A percentile compares a stretch with the other conserved stretches of the same genome.
Conservation (phyloP, 768 basidiomycete species). For the Fistulinella prunicolor region DNA sequence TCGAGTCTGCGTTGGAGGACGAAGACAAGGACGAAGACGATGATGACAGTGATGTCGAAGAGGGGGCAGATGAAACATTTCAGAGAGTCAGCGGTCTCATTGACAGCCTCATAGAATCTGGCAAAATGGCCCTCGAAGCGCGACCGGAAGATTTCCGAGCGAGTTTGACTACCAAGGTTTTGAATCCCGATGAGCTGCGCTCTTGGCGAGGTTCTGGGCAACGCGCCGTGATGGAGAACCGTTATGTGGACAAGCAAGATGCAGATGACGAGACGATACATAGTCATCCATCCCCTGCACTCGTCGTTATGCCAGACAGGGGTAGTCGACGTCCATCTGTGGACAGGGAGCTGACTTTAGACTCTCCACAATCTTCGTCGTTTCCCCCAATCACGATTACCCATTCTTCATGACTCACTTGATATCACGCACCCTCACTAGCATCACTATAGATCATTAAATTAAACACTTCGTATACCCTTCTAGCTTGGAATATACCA, state of each 20-base stretch:
- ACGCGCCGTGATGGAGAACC: constrained; percentile 8
- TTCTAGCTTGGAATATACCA: constrained; percentile 16
- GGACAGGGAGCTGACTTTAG: constrained; percentile 23
- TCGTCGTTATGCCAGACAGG: constrained; percentile 20
- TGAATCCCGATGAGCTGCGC: constrained; percentile 69
- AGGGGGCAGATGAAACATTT: constrained; percentile 54
- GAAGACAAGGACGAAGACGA: constrained; percentile 39
- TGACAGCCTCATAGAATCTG: constrained; percentile 57
- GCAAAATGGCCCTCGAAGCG: constrained; percentile 58
- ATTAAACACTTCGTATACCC: constrained; percentile 27
- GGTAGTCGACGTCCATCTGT: constrained; percentile 12
- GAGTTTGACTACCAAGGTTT: constrained; percentile 58
- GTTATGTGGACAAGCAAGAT: constrained; percentile 18
- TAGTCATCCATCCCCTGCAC: constrained; percentile 11
- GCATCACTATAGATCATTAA: constrained; percentile 24
- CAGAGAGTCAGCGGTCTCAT: constrained; percentile 61
- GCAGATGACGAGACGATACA: constrained; percentile 33
- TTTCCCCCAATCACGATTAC: constrained; percentile 47
- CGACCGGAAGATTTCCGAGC: constrained; percentile 51
- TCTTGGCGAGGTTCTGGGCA: constrained; percentile 48
- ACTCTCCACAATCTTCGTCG: constrained; percentile 10
- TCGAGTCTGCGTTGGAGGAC: constrained; percentile 47
- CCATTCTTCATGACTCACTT: constrained; percentile 31
- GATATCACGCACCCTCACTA: constrained; percentile 9
- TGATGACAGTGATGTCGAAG: constrained; percentile 39